Evolutionary conservation across 1,284 basidiomycete species (phyloP), one percentile per base, ranked within the genome.

Genomic region (Taiwanofungus camphoratus): DNA sequence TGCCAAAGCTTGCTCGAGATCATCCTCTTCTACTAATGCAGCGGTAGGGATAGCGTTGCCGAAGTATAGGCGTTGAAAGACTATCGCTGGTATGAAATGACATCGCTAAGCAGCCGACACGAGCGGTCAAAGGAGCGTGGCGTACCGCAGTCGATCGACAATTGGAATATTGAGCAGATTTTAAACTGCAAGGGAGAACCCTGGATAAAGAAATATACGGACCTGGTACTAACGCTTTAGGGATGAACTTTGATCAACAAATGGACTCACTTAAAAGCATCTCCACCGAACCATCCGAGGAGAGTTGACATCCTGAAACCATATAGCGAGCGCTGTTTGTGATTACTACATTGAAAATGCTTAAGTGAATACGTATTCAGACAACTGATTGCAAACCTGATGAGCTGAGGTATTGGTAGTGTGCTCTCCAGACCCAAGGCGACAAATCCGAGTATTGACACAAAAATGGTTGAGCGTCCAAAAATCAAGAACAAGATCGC

Each of bases 231-330:
- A 45, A 26, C 13, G 3, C 9, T 13, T 42, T 19, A 37, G 18
- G 18, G 9, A n/a, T n/a, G n/a, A n/a, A n/a, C n/a, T n/a, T n/a
- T 8, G 11, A 21, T 34, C 22, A 43, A 12, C 7, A 41, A 22
- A 2, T 2, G 7, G 38, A 26, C 74, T 53, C 52, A 89, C 88
- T 91, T 91, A 76, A 84, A 90, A 6, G 77, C 62, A 63, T 91
- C 88, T 50, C 87, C 87, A 43, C 82, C 86, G 35, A 79, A 67
- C 89, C 88, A 91, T 18, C 88, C 89, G 26, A 88, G 58, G 34
- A 92, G 63, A 0, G 91, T 92, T 3, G 85, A 87, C 59, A 79
- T 71, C 29, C 88, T 76, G 65, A 93, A 92, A 9, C 90, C 90
- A 59, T 89, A 89, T 30, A 92, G 63, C 1, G 87, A 88, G 37